These are phyloP conservation scores for Cryptosporidium viatorum DNA, from an alignment of 169 alveolate genomes.

Conservation along the genomic window DNA sequence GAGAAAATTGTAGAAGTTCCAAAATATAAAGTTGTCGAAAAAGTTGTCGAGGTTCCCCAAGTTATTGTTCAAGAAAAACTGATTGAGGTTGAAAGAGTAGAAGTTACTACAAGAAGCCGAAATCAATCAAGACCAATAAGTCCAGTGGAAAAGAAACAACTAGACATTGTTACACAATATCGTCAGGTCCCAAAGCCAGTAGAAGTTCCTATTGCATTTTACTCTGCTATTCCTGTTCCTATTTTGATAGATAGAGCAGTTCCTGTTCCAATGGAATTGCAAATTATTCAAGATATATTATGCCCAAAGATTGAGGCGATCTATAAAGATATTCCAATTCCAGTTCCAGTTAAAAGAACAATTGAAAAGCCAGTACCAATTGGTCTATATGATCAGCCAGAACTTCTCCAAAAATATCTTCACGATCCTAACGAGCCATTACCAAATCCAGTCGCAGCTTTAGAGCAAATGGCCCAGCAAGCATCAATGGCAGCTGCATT, in stretches of 20 bases:
- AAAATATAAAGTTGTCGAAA: constrained; percentile 89
- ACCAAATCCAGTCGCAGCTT: constrained; percentile 62
- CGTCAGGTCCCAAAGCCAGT: constrained; percentile 94
- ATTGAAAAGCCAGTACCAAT: constrained; percentile 91
- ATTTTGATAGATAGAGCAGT: constrained; percentile 90
- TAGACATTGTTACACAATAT: constrained; percentile 85
- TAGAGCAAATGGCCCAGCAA: constrained; percentile 70
- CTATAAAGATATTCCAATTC: constrained; percentile 92
- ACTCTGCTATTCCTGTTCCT: constrained; percentile 90
- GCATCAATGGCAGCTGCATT: constrained; percentile 55
- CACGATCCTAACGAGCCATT: constrained; percentile 72
- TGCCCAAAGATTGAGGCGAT: constrained; percentile 90
- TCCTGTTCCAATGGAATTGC: constrained; percentile 92
- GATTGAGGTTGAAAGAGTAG: constrained; percentile 85
- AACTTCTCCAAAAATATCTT: constrained; percentile 54
- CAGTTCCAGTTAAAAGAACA: constrained; percentile 91
- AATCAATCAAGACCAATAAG: constrained; percentile 22
- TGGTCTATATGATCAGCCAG: constrained; percentile 75
- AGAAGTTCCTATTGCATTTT: constrained; percentile 92
- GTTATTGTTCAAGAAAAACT: constrained; percentile 89
- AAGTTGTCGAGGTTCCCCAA: constrained; percentile 90
- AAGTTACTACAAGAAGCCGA: constrained; percentile 26
- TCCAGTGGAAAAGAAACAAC: constrained; percentile 50
- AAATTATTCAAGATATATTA: constrained; percentile 89
- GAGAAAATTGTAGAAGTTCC: constrained; percentile 92